A percentile compares a stretch with the other conserved stretches of the same genome.
Conservation (phyloP, 2,329 filamentous ascomycete genomes). For the Scolecobasidium constrictum region DNA sequence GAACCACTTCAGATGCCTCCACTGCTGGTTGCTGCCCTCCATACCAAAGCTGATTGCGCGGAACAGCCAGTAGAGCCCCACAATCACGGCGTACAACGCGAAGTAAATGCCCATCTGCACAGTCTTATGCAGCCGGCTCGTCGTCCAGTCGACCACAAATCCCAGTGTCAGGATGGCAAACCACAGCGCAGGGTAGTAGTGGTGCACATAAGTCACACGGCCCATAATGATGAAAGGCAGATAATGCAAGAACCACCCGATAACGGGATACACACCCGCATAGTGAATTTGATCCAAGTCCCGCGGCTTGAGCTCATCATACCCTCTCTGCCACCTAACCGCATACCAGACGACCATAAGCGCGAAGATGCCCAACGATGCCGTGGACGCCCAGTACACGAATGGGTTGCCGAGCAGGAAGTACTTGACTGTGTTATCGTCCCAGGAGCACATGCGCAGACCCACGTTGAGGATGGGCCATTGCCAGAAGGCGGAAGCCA, state of each 20-base stretch:
- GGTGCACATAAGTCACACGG: conserved; percentile 96
- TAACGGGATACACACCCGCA: conserved; percentile 76
- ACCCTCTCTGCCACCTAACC: conserved; percentile 92
- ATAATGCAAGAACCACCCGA: conserved; percentile 96
- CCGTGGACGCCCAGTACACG: conserved; percentile 90
- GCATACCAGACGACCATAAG: conserved; percentile 73
- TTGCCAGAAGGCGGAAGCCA: conserved; percentile 95
- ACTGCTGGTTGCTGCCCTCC: conserved; percentile 73
- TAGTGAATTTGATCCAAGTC: conserved; percentile 96
- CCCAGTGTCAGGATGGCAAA: conserved; percentile 87
- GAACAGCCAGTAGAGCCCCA: conserved; percentile 82
- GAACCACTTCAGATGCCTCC: conserved; percentile 91
- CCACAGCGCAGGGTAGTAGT: conserved; percentile 97
- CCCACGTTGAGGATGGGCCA: conserved; percentile 95
- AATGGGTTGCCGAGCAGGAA: conserved; percentile 95
- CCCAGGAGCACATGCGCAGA: conserved; percentile 97
- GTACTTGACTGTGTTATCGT: conserved; percentile 91
- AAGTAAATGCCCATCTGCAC: conserved; percentile 62
- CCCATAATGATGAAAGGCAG: conserved; percentile 95
- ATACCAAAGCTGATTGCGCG: conserved; percentile 95
- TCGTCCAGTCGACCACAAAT: conserved; percentile 79
- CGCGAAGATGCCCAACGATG: conserved; percentile 61
- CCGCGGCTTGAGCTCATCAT: conserved; percentile 62
- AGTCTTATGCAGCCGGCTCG: conserved; percentile 49
- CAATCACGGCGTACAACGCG: conserved; percentile 59